A percentile compares a stretch with the other conserved stretches of the same genome.
Conservation (phyloP, 2,329 filamentous ascomycete species). For the Beauveria varroae region DNA sequence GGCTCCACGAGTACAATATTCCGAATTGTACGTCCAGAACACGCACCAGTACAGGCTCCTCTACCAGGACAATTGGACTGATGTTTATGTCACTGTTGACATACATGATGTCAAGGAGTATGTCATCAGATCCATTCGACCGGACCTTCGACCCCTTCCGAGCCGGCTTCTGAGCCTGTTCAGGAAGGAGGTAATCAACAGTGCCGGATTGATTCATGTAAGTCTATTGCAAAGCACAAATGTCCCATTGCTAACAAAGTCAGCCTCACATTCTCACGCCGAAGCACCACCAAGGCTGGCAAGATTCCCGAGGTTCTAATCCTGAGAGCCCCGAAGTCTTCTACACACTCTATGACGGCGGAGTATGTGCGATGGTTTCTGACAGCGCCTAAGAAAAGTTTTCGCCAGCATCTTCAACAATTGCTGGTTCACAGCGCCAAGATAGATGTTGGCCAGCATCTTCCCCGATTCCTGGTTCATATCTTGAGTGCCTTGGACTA, state of each 20-base stretch:
- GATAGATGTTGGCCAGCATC: neutral
- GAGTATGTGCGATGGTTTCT: too few relatives aligned
- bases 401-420: too few relatives aligned
- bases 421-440: too few relatives aligned
- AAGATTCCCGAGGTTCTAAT: too few relatives aligned
- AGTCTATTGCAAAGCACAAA: neutral
- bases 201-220: neutral
- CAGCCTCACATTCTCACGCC: neutral
- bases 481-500: too few relatives aligned
- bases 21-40: neutral
- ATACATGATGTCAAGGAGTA: neutral
- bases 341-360: neutral
- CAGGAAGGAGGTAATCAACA: neutral
- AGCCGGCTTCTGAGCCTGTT: neutral
- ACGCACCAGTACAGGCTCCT: neutral
- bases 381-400: too few relatives aligned
- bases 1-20: neutral
- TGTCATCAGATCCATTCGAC: neutral
- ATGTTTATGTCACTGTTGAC: neutral
- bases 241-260: neutral
- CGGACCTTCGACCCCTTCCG: too few relatives aligned
- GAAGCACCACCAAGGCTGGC: neutral
- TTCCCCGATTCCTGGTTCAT: neutral
- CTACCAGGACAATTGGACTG: rapidly evolving
- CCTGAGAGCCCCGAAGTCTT: neutral